Percentiles rank a stretch among this genome's conserved stretches.
These are phyloP conservation scores for Dittrichia graveolens DNA, from an alignment of 129 eudicot species.

Conservation along the genomic window DNA sequence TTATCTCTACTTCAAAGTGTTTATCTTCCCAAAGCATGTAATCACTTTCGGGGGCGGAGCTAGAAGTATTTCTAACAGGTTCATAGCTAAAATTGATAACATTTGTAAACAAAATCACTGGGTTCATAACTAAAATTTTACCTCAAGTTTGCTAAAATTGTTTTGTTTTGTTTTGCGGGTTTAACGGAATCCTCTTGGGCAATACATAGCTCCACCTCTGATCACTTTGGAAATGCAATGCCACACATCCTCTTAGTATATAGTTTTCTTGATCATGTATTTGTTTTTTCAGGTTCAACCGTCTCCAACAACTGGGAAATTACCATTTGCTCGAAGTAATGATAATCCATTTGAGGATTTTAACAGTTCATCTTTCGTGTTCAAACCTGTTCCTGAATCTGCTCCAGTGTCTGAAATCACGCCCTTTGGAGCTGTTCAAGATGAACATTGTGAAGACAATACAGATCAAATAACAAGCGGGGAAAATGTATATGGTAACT, in stretches of 20 bases:
- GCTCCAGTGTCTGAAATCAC: slow-evolving; percentile 28
- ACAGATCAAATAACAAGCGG: slow-evolving; percentile 37
- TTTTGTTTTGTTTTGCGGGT: too few relatives aligned
- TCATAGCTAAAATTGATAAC: too few relatives aligned
- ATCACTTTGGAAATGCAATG: not conserved
- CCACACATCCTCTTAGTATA: not conserved
- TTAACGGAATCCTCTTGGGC: too few relatives aligned
- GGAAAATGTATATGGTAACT: slow-evolving; percentile 39
- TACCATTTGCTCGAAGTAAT: slow-evolving; percentile 47
- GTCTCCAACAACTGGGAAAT: slow-evolving; percentile 78
- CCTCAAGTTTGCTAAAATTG: too few relatives aligned
- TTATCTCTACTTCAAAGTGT: too few relatives aligned
- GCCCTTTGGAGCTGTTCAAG: slow-evolving; percentile 30
- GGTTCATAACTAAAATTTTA: too few relatives aligned
- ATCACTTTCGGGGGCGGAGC: too few relatives aligned
- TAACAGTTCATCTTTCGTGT: slow-evolving; percentile 50
- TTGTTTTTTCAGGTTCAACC: slow-evolving; percentile 52
- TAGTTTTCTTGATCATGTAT: not conserved
- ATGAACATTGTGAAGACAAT: slow-evolving; percentile 50
- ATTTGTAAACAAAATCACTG: too few relatives aligned
- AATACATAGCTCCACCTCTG: too few relatives aligned
- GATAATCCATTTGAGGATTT: slow-evolving; percentile 39
- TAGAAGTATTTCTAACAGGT: too few relatives aligned
- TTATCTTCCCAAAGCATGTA: too few relatives aligned
- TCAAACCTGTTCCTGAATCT: slow-evolving; percentile 49